These are phyloP conservation scores for Avicennia marina DNA, from an alignment of 257 asterid species.

Conservation along the genomic window DNA sequence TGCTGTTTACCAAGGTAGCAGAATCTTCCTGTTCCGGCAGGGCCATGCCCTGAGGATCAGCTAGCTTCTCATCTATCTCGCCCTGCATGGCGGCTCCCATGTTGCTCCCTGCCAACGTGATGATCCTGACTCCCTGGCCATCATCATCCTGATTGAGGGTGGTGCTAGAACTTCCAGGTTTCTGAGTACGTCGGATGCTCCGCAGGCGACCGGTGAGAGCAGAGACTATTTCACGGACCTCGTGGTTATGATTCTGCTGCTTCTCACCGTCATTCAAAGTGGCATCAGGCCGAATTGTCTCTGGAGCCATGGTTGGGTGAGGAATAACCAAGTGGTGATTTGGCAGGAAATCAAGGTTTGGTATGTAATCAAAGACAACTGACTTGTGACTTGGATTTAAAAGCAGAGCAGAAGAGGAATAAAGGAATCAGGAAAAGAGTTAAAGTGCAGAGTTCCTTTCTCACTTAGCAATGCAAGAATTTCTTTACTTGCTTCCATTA, in stretches of 20 bases:
- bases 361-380: constrained; percentile 1
- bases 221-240: constrained; percentile 54
- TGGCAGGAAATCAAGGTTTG: too few species aligned
- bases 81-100: constrained; percentile 87
- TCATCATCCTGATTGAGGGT: constrained; percentile 29
- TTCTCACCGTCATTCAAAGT: too few species aligned
- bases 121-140: constrained; percentile 54
- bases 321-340: neutral
- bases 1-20: constrained; percentile 69
- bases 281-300: too few species aligned
- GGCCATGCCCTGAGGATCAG: constrained; percentile 15
- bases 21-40: constrained; percentile 45
- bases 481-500: constrained; percentile 13
- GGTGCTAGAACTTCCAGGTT: constrained; percentile 28
- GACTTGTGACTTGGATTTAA: constrained; percentile 17
- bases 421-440: constrained; percentile 13
- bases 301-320: constrained; percentile 35
- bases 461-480: constrained; percentile 37
- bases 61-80: constrained; percentile 39
- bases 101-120: constrained; percentile 82
- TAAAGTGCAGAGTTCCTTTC: constrained; percentile 24
- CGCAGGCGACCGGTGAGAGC: constrained; percentile 52
- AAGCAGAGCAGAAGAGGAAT: neutral
- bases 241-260: constrained; percentile 47
- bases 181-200: constrained; percentile 40